Percentiles rank a stretch among this genome's conserved stretches.
Evolutionary conservation across 2,329 filamentous ascomycete species (phyloP).

Genomic region (Ceratocystiopsis sp.): DNA sequence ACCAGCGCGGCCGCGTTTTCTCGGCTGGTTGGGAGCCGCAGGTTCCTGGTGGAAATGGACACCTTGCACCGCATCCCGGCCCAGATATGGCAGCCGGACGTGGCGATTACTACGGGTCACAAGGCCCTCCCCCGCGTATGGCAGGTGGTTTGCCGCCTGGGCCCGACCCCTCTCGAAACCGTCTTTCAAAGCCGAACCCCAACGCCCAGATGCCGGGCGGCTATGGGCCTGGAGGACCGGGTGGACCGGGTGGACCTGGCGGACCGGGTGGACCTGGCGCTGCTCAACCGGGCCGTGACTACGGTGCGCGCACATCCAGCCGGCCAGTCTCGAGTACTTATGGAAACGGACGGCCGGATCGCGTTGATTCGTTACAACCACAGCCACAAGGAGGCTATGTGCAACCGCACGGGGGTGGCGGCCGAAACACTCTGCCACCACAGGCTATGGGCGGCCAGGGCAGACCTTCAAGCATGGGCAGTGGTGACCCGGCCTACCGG

Average conservation of each 20-base stretch:
- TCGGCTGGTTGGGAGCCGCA: conserved; percentile 30
- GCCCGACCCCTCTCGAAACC: conserved; percentile 19
- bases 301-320: conserved; percentile 21
- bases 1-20: conserved; percentile 23
- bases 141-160: conserved; percentile 12
- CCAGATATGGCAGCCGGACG: not conserved
- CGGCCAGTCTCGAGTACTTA: conserved; percentile 15
- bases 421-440: not conserved
- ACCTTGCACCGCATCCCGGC: too few species aligned
- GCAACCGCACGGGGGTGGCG: not conserved
- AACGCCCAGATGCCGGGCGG: not conserved
- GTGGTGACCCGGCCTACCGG: too few species aligned
- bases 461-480: conserved; percentile 5
- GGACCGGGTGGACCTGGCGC: not conserved
- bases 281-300: conserved; percentile 18
- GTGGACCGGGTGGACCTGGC: too few species aligned
- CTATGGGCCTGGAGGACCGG: too few species aligned
- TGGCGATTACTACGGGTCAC: not conserved
- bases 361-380: conserved; percentile 12
- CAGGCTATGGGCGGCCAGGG: not conserved
- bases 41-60: conserved; percentile 11
- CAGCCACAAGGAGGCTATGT: conserved; percentile 1
- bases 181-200: conserved; percentile 21
- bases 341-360: conserved; percentile 15
- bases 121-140: conserved; percentile 1